Evolutionary conservation across 192 early-diverging fungal genomes (phyloP), one percentile per base, ranked within the genome.

Genomic region (Dissophora ornata): DNA sequence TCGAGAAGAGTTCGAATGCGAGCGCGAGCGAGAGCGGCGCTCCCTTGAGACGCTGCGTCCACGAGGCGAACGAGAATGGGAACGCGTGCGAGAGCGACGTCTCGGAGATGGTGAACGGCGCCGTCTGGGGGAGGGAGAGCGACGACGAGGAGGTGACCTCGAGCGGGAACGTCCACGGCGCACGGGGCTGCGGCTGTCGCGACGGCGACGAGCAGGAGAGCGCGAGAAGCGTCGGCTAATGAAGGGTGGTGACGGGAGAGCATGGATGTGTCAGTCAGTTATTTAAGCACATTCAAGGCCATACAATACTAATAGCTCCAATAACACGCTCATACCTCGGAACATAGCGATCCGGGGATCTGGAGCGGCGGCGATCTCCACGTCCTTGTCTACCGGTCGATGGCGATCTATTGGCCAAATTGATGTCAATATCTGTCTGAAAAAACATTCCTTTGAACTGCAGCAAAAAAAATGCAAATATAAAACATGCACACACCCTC

Each of bases 271-370:
- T n/a, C n/a, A n/a, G n/a, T n/a, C n/a, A n/a, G n/a, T n/a, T n/a
- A n/a, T n/a, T n/a, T n/a, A n/a, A n/a, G n/a, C n/a, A n/a, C n/a
- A n/a, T n/a, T n/a, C n/a, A n/a, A n/a, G n/a, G n/a, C n/a, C n/a
- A n/a, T n/a, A n/a, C n/a, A n/a, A n/a, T n/a, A n/a, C n/a, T n/a
- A n/a, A n/a, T n/a, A n/a, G n/a, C n/a, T n/a, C 13, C 36, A 6
- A 38, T 38, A 38, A 45, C 9, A 16, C 18, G 44, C 18, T 18
- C 4, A 36, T 77, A 77, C 73, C 59, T 77, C 47, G 73, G 73
- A 15, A 64, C 64, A 25, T 77, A 77, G 25, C 73, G 73, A 57
- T 77, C 73, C n/a, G 52, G 47, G 2, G 73, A 77, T 40, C 73
- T 52, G 33, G 73, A 77, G 42, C 73, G 64, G 45, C 71, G 63